Base-by-base conservation (phyloP, 208 protist genomes). In the Trypanosomatidae sp. region DNA sequence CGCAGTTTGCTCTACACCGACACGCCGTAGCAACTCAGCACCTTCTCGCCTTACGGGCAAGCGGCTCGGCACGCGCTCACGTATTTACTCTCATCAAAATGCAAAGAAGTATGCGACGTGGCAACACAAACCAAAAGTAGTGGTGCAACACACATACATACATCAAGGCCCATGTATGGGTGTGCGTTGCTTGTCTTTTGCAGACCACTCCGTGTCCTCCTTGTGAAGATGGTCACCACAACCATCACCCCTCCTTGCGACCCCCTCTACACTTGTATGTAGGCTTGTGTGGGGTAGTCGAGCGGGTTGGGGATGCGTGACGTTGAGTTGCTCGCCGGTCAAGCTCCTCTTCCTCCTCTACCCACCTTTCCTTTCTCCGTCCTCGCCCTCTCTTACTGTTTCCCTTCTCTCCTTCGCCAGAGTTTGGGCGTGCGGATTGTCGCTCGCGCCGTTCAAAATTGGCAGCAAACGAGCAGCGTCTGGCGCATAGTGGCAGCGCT, bases 1-100 rank as follows among this genome's bases (percentile, higher is more conserved):
- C 75, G 80, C 15, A 73, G 66, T 62, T 52, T 81, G 44, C 47
- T 85, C 6, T 85, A 85, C 59, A n/a, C 59, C 25, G 80, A 85
- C 59, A 81, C 80, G 9, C 80, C 80, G 15, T 82, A 64, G 60
- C 25, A 3, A n/a, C 2, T 47, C 22, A 25, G 19, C 66, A 43
- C 30, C 19, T 46, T 8, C n/a, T 44, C 9, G 39, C 4, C 17
- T 65, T 13, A 13, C 22, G 12, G n/a, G 39, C 22, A 19, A 7
- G n/a, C 53, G 55, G 22, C 9, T 25, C 33, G 5, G 36, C 41
- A 15, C 17, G 9, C 7, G 41, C 60, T 46, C 60, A 65, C 9
- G 36, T 9, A 13, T 44, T 30, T 47, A 7, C 60, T 30, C 60
- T 46, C 39, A 46, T 7, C 28, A 6, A 44, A 17, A 25, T 44